Evolutionary conservation across 352 stramenopile genomes (phyloP).

Genomic region (Phytophthora sojae): DNA sequence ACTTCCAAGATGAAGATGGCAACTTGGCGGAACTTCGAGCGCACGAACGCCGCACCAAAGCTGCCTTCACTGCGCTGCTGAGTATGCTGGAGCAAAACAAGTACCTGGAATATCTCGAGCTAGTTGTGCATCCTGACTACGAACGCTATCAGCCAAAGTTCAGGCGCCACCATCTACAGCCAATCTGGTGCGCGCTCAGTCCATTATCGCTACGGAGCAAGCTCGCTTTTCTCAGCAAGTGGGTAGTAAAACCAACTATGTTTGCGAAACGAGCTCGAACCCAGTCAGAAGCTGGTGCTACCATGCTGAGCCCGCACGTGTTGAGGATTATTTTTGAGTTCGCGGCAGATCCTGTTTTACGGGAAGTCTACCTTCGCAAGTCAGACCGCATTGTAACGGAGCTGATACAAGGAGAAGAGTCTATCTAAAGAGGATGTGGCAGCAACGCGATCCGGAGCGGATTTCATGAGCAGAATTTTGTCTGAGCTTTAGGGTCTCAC

Average conservation of each 20-base stretch:
- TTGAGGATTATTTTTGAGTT: neutral
- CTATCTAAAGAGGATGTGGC: neutral
- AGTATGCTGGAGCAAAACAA: neutral
- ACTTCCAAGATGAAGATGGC: neutral
- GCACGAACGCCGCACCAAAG: neutral
- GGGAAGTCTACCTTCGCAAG: neutral
- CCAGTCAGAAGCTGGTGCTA: neutral
- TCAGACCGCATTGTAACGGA: neutral
- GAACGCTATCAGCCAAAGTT: neutral
- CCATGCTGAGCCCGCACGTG: neutral
- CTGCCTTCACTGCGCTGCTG: neutral
- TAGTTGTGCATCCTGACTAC: neutral
- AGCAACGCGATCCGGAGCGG: too few species aligned
- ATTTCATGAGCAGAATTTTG: too few species aligned
- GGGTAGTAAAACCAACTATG: neutral
- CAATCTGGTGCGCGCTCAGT: neutral
- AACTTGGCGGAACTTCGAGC: neutral
- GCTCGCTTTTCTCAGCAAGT: neutral
- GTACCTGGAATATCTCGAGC: neutral
- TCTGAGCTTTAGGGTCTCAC: too few species aligned
- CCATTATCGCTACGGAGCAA: neutral
- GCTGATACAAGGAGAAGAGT: neutral
- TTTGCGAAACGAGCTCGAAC: neutral
- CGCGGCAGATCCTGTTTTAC: neutral
- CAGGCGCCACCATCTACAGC: neutral